Evolutionary conservation across 768 basidiomycete species (phyloP).

Genomic region (Mycena filopes): DNA sequence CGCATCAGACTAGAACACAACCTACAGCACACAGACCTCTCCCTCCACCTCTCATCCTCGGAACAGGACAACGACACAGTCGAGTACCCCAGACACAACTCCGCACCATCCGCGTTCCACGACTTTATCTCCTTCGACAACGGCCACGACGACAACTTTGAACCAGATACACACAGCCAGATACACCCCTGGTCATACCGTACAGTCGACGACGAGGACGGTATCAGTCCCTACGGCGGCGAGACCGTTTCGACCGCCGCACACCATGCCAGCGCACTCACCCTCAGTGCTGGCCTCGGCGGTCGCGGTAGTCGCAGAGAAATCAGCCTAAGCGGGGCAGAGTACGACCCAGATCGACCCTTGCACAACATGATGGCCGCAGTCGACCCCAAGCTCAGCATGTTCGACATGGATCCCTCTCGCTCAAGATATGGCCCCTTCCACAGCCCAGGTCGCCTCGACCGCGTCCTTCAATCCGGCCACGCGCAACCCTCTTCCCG

Average conservation of each 20-base stretch:
- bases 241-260: conserved; percentile 85
- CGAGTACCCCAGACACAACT: conserved; percentile 79
- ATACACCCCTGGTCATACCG: conserved; percentile 68
- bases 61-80: conserved; percentile 60
- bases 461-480: conserved; percentile 68
- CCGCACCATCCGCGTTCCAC: conserved; percentile 64
- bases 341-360: conserved; percentile 88
- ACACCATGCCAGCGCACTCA: conserved; percentile 91
- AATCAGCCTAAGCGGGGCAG: conserved; percentile 74
- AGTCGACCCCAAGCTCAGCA: conserved; percentile 64
- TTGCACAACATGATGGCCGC: conserved; percentile 77
- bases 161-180: conserved; percentile 60
- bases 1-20: conserved; percentile 85
- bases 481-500: conserved; percentile 47
- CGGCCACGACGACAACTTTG: conserved; percentile 64
- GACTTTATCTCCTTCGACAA: conserved; percentile 73
- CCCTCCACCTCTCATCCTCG: conserved; percentile 76
- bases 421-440: conserved; percentile 63
- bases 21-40: conserved; percentile 77
- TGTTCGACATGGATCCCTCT: conserved; percentile 64
- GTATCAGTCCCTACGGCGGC: conserved; percentile 71
- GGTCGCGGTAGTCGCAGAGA: conserved; percentile 63
- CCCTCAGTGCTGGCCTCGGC: conserved; percentile 84
- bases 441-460: conserved; percentile 70
- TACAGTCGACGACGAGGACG: conserved; percentile 71